A percentile compares a stretch with the other conserved stretches of the same genome.
These are phyloP conservation scores for Delonix regia DNA, from an alignment of 306 rosid species.

Conservation along the genomic window DNA sequence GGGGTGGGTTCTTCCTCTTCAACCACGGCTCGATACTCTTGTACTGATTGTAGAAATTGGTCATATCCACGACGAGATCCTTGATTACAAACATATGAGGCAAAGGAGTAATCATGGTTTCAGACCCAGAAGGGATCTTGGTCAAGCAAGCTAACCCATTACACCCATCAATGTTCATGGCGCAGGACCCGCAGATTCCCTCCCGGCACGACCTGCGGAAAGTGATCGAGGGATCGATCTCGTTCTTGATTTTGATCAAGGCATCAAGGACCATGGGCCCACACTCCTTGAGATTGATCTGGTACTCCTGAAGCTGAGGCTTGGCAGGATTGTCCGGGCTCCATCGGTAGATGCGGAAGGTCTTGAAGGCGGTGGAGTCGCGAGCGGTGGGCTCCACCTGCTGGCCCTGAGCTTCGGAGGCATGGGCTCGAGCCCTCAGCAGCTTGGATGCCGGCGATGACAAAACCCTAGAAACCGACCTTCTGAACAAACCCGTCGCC, in stretches of 20 bases:
- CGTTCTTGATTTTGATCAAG: conserved; percentile 90
- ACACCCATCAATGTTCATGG: conserved; percentile 98
- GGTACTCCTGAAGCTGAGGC: conserved; percentile 73
- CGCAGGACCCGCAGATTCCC: conserved; percentile 98
- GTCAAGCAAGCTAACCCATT: conserved; percentile 93
- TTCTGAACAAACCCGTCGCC: conserved; percentile 70
- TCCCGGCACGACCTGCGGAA: conserved; percentile 95
- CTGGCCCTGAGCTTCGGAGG: conserved; percentile 68
- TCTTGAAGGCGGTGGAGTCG: conserved; percentile 43
- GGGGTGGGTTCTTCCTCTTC: conserved; percentile 80
- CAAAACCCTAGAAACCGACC: conserved; percentile 48
- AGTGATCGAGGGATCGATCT: conserved; percentile 76
- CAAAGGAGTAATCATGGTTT: conserved; percentile 69
- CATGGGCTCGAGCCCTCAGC: conserved; percentile 51
- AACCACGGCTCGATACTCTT: conserved; percentile 99
- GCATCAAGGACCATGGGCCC: conserved; percentile 99
- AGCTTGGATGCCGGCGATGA: conserved; percentile 48
- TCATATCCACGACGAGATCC: conserved; percentile 96
- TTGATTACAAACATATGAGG: conserved; percentile 96
- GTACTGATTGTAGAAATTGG: conserved; percentile 93
- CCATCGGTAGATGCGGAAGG: conserved; percentile 96
- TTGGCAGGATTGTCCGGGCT: conserved; percentile 73
- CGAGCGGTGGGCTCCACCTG: conserved; percentile 48
- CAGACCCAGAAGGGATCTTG: conserved; percentile 53
- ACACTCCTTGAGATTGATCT: conserved; percentile 89